phyloP scores from a whole-genome alignment of 2,329 filamentous ascomycete genomes.

The Botryotinia calthae region DNA sequence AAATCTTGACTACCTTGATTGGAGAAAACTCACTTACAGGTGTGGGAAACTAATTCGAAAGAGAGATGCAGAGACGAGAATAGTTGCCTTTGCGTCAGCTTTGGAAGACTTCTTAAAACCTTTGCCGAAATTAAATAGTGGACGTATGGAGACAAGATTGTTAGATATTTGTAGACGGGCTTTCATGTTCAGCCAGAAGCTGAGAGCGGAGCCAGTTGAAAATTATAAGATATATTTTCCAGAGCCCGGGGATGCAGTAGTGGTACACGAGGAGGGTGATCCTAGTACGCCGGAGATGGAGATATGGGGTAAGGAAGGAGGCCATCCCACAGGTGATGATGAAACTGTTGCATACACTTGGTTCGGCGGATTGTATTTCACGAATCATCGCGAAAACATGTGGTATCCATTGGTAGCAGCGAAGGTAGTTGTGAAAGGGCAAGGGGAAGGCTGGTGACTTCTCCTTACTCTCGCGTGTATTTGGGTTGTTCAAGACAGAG shows the following conservation, averaged over 20 bases:
- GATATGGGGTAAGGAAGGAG: fast-evolving
- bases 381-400: background rate
- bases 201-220: background rate
- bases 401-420: background rate
- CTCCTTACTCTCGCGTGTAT: no score
- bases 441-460: no score
- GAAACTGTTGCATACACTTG: background rate
- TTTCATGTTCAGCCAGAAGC: background rate
- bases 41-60: background rate
- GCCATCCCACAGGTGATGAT: background rate
- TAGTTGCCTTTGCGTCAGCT: background rate
- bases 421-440: fast-evolving
- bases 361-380: background rate
- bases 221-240: background rate
- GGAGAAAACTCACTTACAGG: background rate
- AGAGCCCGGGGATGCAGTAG: background rate
- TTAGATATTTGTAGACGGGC: background rate
- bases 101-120: background rate
- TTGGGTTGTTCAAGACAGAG: no score
- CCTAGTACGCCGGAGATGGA: fast-evolving
- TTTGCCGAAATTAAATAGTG: background rate
- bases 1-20: background rate
- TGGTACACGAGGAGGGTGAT: no score
- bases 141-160: background rate
- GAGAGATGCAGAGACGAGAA: background rate